Base-by-base conservation (phyloP, 192 early-diverging fungal species). In the Coemansia sp. region DNA sequence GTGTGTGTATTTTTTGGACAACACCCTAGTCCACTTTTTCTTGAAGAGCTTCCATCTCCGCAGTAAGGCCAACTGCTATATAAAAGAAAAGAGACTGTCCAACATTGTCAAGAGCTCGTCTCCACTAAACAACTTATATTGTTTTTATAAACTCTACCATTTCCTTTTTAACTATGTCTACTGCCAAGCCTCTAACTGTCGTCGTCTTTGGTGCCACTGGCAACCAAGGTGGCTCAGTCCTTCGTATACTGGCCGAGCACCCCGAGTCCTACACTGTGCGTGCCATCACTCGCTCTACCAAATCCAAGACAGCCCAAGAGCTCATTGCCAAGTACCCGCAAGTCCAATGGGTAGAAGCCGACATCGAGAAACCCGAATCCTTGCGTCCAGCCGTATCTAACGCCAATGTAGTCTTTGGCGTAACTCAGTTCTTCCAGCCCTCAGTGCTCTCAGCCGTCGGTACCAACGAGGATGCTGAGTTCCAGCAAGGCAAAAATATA, bases 161-260 rank as follows among this genome's bases (percentile, higher is more conserved):
- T 9, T 13, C 16, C n/a, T 38, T 38, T 15, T 29, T 4, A 56
- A 38, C 29, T 30, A 63, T 63, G 62, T 47, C 52, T 29, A 9
- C 52, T 55, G 10, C 16, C 44, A 63, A 63, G 13, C 62, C 41
- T 7, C 62, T 66, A 13, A 35, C 34, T 7, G 61, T 74, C 2
- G 71, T 74, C 2, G 41, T 74, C 2, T 74, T 74, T 41, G 71
- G 71, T 1, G 71, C 71, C 9, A 74, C 71, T 15, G 71, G 71
- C 5, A 40, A 68, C 9, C 71, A 74, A 44, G 71, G 71, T 8
- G 65, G 65, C 43, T 74, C 71, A 0, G 61, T 74, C 7, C 65
- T 74, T 4, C 65, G 61, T 9, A 35, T 55, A 2, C 43, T 74
- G 34, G 71, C 71, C 11, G 22, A 30, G 18, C 32, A 45, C 12